Evolutionary conservation across 1,139 yeast species (phyloP), one percentile per base, ranked within the genome.

Genomic region (Sugiyamaella neomexicana): DNA sequence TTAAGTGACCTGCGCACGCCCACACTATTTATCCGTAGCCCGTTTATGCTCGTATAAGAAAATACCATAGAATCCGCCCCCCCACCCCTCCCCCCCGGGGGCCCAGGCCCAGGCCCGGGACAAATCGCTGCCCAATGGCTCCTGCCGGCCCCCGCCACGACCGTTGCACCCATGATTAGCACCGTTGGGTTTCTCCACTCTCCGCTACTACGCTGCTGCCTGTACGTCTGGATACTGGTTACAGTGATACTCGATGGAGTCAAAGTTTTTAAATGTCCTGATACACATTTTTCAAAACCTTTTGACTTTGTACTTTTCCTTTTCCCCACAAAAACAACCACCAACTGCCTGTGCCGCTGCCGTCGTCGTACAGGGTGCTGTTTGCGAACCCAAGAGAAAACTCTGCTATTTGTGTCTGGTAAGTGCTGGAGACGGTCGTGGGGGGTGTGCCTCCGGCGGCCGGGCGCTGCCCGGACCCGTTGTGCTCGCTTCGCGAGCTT

Each of bases 231-330:
- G 25, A 20, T 31, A 31, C 36, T 31, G 38, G 38, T 34, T 42
- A 42, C 37, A 42, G 46, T 42, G 27, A 42, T 42, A 42, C n/a
- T 42, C 25, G 46, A 42, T 42, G 46, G 32, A 37, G 23, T 42
- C 29, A 20, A 29, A 20, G 15, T 27, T 25, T 42, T 42, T 42
- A 20, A 27, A 34, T 42, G 29, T 29, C 46, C 27, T 42, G 23
- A 15, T 29, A 13, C 13, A 12, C 25, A 12, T 41, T 25, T 42
- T 42, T 42, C 27, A 17, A 3, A 20, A 13, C 23, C 36, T 42
- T 29, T 17, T 34, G 16, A 34, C 38, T 34, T 34, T 34, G 16
- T n/a, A 34, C n/a, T 13, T 42, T 15, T 25, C 15, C 37, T n/a
- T 17, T 42, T 42, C 46, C 46, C 46, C 46, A 15, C 46, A 42